phyloP scores from a whole-genome alignment of 1,284 basidiomycete genomes.

The Cystobasidium slooffiae region DNA sequence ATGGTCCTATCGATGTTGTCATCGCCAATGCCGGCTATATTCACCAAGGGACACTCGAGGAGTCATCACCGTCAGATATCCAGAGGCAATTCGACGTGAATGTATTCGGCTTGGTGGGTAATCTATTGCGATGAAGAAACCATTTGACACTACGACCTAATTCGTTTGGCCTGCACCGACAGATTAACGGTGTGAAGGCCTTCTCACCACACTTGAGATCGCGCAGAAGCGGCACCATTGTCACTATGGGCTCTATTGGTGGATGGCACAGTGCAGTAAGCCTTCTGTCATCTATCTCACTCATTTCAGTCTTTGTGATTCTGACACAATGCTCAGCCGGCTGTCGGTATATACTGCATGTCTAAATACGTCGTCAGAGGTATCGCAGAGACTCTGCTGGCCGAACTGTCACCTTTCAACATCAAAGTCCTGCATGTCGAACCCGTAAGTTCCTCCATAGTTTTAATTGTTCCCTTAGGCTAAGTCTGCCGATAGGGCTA shows the following conservation, averaged over 20 bases:
- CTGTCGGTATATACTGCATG: slow-evolving; percentile 4
- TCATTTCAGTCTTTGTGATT: not conserved
- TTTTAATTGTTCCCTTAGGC: not conserved
- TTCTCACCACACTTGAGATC: slow-evolving; percentile 53
- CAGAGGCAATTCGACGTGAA: slow-evolving; percentile 50
- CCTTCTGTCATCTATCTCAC: not conserved
- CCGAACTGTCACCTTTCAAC: not conserved
- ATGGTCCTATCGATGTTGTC: slow-evolving; percentile 53
- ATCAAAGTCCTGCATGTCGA: slow-evolving; percentile 4
- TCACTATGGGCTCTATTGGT: slow-evolving; percentile 39
- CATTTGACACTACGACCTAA: not conserved
- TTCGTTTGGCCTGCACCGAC: not conserved
- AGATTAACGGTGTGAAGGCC: slow-evolving; percentile 48
- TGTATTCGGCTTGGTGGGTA: slow-evolving; percentile 52
- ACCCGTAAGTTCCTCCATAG: not conserved
- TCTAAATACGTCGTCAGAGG: slow-evolving; percentile 11
- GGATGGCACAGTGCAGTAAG: not conserved
- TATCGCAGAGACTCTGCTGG: not conserved
- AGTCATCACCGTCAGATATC: slow-evolving; percentile 48
- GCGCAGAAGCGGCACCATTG: slow-evolving; percentile 49
- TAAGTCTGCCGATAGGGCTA: slow-evolving; percentile 3
- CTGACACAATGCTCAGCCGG: not conserved
- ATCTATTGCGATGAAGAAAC: not conserved
- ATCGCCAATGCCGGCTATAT: slow-evolving; percentile 56
- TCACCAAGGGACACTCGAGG: slow-evolving; percentile 48